Percentiles rank a stretch among this genome's conserved stretches.
phyloP scores from a whole-genome alignment of 164 flowering plant species.

The Cinnamomum chago region DNA sequence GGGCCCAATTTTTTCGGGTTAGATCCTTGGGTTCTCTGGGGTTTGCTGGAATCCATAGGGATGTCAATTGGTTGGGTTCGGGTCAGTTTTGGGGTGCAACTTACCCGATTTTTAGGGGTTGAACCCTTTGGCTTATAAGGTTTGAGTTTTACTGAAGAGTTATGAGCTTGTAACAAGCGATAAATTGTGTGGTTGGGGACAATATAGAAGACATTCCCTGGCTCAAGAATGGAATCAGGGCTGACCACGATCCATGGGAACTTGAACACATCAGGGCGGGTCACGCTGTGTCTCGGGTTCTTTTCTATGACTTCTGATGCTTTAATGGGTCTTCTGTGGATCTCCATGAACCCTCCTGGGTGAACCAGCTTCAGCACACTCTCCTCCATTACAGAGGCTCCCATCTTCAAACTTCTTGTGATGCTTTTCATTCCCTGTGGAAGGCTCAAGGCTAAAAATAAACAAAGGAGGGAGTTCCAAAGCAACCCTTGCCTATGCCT shows the following conservation, averaged over 20 bases:
- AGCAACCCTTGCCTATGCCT: neutral
- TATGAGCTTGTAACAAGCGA: slow-evolving; percentile 25
- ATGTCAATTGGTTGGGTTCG: neutral
- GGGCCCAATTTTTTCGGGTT: too few relatives aligned
- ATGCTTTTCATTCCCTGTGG: neutral
- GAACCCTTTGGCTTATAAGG: too few relatives aligned
- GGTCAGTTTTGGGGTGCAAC: neutral
- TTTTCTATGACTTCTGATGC: slow-evolving; percentile 48
- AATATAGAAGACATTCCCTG: slow-evolving; percentile 44
- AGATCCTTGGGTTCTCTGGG: too few relatives aligned
- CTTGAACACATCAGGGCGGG: slow-evolving; percentile 59
- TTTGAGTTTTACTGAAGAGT: too few relatives aligned
- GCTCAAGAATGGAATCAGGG: slow-evolving; percentile 45
- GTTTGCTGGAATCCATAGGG: neutral
- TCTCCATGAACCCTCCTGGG: slow-evolving; percentile 45
- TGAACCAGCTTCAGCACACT: slow-evolving; percentile 48
- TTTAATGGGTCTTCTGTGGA: slow-evolving; percentile 27
- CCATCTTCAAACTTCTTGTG: slow-evolving; percentile 12
- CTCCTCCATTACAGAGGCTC: slow-evolving; percentile 12
- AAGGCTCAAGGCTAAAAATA: neutral
- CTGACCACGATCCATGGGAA: slow-evolving; percentile 58
- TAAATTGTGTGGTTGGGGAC: slow-evolving; percentile 48
- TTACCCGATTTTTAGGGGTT: too few relatives aligned
- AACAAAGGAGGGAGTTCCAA: neutral
- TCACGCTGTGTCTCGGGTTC: slow-evolving; percentile 56